Base-by-base conservation (phyloP, 192 early-diverging fungal species). In the Coemansia sp. region DNA sequence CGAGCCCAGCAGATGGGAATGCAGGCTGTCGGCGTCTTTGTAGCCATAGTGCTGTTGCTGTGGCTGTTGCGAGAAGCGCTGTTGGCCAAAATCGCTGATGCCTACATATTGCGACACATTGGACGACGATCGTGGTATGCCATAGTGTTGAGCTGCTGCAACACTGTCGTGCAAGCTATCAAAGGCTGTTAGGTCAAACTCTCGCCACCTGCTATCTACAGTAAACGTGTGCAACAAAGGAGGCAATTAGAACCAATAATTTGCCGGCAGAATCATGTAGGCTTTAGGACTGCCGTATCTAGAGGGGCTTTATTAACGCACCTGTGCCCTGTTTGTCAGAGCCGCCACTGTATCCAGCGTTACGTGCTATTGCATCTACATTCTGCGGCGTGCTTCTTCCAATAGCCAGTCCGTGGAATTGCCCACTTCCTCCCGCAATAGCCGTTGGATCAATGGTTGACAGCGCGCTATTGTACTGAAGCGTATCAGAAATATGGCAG, bases 121-220 rank as follows among this genome's bases (percentile, higher is more conserved):
- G 8, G 69, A 64, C 34, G 69, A 26, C 3, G 71, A 42, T 14
- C 60, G 71, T 16, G 38, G 33, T 2, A 61, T 18, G 6, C 60
- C 50, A 24, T 69, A 58, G 18, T 50, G 43, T 53, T 28, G 67
- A 14, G 59, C 16, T 1, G 24, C 18, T 14, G 56, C 33, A 3
- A 4, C 10, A 21, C 5, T 23, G 8, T 40, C 18, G 18, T 53
- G 28, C 26, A 51, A 45, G 23, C 13, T 31, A 5, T 74, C 68
- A 2, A 62, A 33, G 31, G 33, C 36, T 13, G 16, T 8, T n/a
- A 65, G 18, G 24, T 57, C 61, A 35, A 70, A 26, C 0, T 79
- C 68, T 28, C 56, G 63, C 71, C 67, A 67, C 50, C 53, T 78
- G 63, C 59, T 63, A 67, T 70, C 77, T 79, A 79, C 71, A 79